Percentiles rank a stretch among this genome's conserved stretches.
phyloP scores from a whole-genome alignment of 1,284 basidiomycete genomes.

The Golubevia pallescens region DNA sequence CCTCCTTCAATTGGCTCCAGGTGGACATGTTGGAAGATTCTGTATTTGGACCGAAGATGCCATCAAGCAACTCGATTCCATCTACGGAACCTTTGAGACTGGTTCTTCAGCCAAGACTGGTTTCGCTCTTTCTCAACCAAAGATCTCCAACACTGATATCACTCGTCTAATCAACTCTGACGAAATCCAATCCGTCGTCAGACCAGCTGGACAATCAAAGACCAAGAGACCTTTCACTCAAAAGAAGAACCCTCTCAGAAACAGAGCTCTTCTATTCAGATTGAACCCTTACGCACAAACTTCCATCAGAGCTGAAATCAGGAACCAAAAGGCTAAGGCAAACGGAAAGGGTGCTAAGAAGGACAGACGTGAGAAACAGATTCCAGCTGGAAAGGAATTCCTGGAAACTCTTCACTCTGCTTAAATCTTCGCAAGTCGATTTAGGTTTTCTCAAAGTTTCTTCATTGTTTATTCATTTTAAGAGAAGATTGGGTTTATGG shows the following conservation, averaged over 20 bases:
- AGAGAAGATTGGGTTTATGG: too few relatives aligned
- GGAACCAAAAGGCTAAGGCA: slow-evolving; percentile 48
- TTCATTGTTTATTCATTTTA: too few relatives aligned
- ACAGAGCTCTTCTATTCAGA: slow-evolving; percentile 95
- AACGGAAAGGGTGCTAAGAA: slow-evolving; percentile 45
- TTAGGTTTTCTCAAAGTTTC: neutral
- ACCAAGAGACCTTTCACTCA: slow-evolving; percentile 96
- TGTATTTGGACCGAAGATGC: slow-evolving; percentile 99
- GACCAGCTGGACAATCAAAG: slow-evolving; percentile 78
- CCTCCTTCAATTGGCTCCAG: slow-evolving; percentile 97
- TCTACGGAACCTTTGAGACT: slow-evolving; percentile 92
- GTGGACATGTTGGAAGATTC: slow-evolving; percentile 98
- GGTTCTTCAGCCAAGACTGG: slow-evolving; percentile 87
- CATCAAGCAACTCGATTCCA: slow-evolving; percentile 88
- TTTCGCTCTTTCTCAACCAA: slow-evolving; percentile 69
- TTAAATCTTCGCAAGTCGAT: too few relatives aligned
- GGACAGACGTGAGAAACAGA: slow-evolving; percentile 25
- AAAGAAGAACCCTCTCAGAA: slow-evolving; percentile 94
- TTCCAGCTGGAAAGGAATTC: slow-evolving; percentile 82
- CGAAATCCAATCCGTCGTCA: slow-evolving; percentile 76
- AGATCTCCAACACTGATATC: slow-evolving; percentile 96
- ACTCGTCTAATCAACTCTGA: slow-evolving; percentile 91
- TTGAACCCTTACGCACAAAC: slow-evolving; percentile 97
- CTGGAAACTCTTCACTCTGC: slow-evolving; percentile 82
- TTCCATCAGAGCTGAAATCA: slow-evolving; percentile 53